Conservation (phyloP, 129 eudicot species). For the Daucus carota region DH1_v3.0 NC_030381.2:27276501-27277000, state of each 20-base stretch:
- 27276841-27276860: conserved; percentile 61
- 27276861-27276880: conserved; percentile 61
- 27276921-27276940: conserved; percentile 59
- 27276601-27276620: conserved; percentile 38
- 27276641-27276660: conserved; percentile 49
- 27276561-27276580: conserved; percentile 55
- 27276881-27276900: conserved; percentile 30
- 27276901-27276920: conserved; percentile 72
- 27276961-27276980: conserved; percentile 55
- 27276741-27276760: conserved; percentile 59
- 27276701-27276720: conserved; percentile 60
- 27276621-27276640: conserved; percentile 46
- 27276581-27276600: conserved; percentile 41
- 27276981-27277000: conserved; percentile 46
- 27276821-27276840: conserved; percentile 49
- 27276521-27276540: conserved; percentile 10
- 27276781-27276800: conserved; percentile 42
- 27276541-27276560: conserved; percentile 48
- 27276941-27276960: conserved; percentile 82
- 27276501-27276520: conserved; percentile 25
- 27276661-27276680: conserved; percentile 34
- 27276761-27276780: conserved; percentile 49
- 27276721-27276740: conserved; percentile 49
- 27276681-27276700: conserved; percentile 34
- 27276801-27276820: conserved; percentile 49